A percentile compares a stretch with the other conserved stretches of the same genome.
Conservation (phyloP, 768 basidiomycete species). For the Harrya chromipes region DNA sequence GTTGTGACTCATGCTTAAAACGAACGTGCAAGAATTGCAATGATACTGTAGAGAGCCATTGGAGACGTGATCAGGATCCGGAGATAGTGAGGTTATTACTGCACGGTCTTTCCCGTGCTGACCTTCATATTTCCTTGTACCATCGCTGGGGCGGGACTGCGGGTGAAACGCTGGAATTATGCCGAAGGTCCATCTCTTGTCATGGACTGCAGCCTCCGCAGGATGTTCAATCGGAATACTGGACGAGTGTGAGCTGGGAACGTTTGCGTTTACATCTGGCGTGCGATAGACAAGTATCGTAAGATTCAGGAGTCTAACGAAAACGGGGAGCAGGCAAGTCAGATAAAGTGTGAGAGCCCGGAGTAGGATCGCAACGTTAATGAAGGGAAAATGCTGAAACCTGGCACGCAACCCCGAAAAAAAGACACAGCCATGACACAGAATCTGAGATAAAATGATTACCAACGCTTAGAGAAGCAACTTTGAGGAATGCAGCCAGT, state of each 20-base stretch:
- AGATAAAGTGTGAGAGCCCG: not conserved
- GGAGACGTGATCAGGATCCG: too few relatives aligned
- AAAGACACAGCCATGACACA: not conserved
- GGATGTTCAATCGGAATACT: not conserved
- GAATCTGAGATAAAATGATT: constrained; percentile 10
- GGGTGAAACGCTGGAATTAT: not conserved
- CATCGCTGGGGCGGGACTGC: too few relatives aligned
- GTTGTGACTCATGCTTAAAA: too few relatives aligned
- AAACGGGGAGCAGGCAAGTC: constrained; percentile 11
- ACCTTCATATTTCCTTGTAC: not conserved
- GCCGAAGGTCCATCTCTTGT: too few relatives aligned
- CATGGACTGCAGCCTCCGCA: constrained; percentile 9
- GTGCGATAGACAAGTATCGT: constrained; percentile 7
- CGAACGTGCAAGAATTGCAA: too few relatives aligned
- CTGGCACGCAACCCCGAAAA: constrained; percentile 11
- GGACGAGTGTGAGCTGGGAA: not conserved
- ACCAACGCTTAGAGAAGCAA: constrained; percentile 7
- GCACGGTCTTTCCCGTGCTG: too few relatives aligned
- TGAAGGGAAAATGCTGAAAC: not conserved
- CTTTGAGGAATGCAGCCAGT: constrained; percentile 2
- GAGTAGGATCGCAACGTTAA: not conserved
- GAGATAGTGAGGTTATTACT: too few relatives aligned
- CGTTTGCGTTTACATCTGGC: too few relatives aligned
- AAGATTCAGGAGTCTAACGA: constrained; percentile 12
- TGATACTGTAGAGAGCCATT: too few relatives aligned